phyloP scores from a whole-genome alignment of 1,284 basidiomycete genomes.

The Ceratobasidium theobromae region DNA sequence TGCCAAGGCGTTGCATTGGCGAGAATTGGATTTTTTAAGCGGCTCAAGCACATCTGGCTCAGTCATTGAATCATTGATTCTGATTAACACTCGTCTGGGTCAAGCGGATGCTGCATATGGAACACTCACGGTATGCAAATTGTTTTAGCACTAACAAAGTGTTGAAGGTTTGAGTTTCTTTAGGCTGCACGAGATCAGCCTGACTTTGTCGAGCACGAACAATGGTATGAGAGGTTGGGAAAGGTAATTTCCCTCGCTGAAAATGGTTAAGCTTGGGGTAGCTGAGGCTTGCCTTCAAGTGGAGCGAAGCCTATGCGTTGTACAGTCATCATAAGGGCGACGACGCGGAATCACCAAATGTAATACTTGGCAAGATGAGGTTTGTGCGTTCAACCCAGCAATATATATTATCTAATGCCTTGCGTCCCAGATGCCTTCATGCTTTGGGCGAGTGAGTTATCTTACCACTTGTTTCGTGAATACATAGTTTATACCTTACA shows the following conservation, averaged over 20 bases:
- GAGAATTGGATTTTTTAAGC: slow-evolving; percentile 62
- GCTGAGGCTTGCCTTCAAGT: no score
- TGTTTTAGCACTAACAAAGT: slow-evolving; percentile 62
- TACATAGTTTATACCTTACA: not conserved
- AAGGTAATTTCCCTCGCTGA: not conserved
- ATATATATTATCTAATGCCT: not conserved
- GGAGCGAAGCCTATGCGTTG: slow-evolving; percentile 58
- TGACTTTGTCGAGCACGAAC: slow-evolving; percentile 82
- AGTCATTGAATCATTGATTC: slow-evolving; percentile 84
- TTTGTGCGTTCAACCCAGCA: slow-evolving; percentile 40
- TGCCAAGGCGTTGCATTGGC: slow-evolving; percentile 64
- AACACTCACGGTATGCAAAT: slow-evolving; percentile 73
- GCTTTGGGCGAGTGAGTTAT: slow-evolving; percentile 51
- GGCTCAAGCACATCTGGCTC: slow-evolving; percentile 42
- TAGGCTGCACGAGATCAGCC: slow-evolving; percentile 71
- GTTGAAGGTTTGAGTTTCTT: slow-evolving; percentile 49
- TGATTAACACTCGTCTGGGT: slow-evolving; percentile 96
- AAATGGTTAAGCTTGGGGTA: no score
- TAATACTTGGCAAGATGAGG: slow-evolving; percentile 54
- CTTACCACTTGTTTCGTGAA: not conserved
- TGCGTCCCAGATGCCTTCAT: slow-evolving; percentile 44
- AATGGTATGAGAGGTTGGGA: slow-evolving; percentile 98
- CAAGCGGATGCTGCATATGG: slow-evolving; percentile 97
- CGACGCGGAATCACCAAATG: slow-evolving; percentile 43
- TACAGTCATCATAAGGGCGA: slow-evolving; percentile 49